Evolutionary conservation across 441 rosid genomes (phyloP).

Genomic region (Pelargonium cotyledonis): DNA sequence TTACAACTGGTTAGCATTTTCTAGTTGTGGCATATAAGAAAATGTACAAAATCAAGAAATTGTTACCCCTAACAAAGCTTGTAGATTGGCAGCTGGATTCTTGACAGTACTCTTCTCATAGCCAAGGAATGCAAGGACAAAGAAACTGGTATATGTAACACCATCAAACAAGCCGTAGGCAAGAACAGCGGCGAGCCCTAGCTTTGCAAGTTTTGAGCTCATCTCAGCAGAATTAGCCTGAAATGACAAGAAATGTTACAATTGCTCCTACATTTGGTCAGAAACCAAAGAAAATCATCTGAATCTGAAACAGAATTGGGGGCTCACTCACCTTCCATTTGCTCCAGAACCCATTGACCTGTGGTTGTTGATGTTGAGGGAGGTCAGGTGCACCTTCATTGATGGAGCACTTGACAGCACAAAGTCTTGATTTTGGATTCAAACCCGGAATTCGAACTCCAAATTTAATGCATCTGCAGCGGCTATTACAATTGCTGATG

Average conservation of each 20-base stretch:
- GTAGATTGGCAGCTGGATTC: conserved; percentile 39
- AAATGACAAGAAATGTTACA: too few species aligned
- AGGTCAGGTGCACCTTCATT: background rate
- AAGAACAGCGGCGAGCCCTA: conserved; percentile 38
- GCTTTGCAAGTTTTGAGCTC: conserved; percentile 35
- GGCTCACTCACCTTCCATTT: conserved; percentile 6
- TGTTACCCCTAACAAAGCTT: conserved; percentile 32
- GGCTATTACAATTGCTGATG: too few species aligned
- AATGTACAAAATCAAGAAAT: background rate
- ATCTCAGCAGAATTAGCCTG: conserved; percentile 32
- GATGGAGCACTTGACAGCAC: background rate
- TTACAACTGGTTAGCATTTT: too few species aligned
- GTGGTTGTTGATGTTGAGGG: background rate
- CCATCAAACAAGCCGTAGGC: conserved; percentile 38
- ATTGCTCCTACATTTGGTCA: background rate
- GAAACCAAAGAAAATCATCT: too few species aligned
- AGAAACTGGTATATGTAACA: conserved; percentile 33
- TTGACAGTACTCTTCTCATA: conserved; percentile 36
- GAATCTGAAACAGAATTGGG: too few species aligned
- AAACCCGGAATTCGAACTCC: background rate
- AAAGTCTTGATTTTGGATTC: conserved; percentile 1
- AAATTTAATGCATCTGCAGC: too few species aligned
- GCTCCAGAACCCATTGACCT: conserved; percentile 6
- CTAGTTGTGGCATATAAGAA: too few species aligned
- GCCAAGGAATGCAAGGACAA: conserved; percentile 34